phyloP scores from a whole-genome alignment of 495 filamentous ascomycete genomes.

The Amorphotheca resinae region DNA sequence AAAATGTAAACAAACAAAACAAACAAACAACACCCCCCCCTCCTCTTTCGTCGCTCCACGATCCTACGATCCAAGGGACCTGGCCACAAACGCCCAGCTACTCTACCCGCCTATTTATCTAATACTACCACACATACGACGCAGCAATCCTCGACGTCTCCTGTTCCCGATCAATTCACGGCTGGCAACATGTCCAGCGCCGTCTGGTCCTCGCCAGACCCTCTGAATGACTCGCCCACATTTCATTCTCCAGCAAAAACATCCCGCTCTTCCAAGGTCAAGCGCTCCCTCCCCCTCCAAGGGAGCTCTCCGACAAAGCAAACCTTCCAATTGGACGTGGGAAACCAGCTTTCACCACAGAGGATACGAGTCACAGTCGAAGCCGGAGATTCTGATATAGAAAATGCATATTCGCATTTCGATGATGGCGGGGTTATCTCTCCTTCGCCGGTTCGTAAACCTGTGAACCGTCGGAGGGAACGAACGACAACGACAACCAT shows the following conservation, averaged over 20 bases:
- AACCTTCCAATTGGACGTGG: constrained; percentile 41
- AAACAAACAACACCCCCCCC: too few species aligned
- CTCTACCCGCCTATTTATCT: too few species aligned
- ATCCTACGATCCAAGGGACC: too few species aligned
- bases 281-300: constrained; percentile 18
- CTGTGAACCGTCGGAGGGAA: constrained; percentile 13
- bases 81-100: too few species aligned
- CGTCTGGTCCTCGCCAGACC: constrained; percentile 19
- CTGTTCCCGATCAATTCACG: neutral
- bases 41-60: too few species aligned
- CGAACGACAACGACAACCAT: constrained; percentile 29
- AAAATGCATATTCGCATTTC: constrained; percentile 7
- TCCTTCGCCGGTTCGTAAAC: constrained; percentile 2
- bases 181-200: constrained; percentile 6
- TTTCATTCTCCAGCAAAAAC: constrained; percentile 15
- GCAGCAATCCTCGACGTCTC: too few species aligned
- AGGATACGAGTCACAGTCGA: constrained; percentile 41
- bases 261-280: constrained; percentile 6
- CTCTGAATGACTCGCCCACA: constrained; percentile 16
- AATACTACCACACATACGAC: too few species aligned
- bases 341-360: constrained; percentile 34
- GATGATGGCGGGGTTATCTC: neutral
- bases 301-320: constrained; percentile 35
- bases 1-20: too few species aligned
- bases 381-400: constrained; percentile 27